phyloP scores from a whole-genome alignment of 2,329 filamentous ascomycete genomes.

The Penicillium hesseltinei region DNA sequence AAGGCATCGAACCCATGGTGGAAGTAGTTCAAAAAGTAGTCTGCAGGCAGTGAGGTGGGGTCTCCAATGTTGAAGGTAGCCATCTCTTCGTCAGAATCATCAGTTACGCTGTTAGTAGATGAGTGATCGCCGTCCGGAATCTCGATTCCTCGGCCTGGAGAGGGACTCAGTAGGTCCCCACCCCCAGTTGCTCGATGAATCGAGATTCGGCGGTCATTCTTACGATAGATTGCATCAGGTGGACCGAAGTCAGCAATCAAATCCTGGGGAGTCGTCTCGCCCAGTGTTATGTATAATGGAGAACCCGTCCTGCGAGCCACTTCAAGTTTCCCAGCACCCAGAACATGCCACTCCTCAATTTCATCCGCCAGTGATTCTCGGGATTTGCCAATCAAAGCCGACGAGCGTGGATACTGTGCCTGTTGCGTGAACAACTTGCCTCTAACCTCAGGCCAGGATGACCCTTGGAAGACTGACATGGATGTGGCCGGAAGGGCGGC shows the following conservation, averaged over 20 bases:
- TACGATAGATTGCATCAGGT: slow-evolving; percentile 89
- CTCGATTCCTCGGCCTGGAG: slow-evolving; percentile 38
- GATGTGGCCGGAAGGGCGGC: slow-evolving; percentile 73
- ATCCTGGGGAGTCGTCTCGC: slow-evolving; percentile 88
- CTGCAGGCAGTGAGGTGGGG: slow-evolving; percentile 44
- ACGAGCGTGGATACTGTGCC: slow-evolving; percentile 71
- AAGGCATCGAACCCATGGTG: slow-evolving; percentile 91
- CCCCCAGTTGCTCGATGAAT: slow-evolving; percentile 59
- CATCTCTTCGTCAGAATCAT: slow-evolving; percentile 63
- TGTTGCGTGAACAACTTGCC: slow-evolving; percentile 71
- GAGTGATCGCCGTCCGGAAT: slow-evolving; percentile 71
- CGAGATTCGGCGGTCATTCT: slow-evolving; percentile 82
- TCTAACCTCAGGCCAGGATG: slow-evolving; percentile 85
- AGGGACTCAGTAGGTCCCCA: slow-evolving; percentile 36
- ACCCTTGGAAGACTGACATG: slow-evolving; percentile 87
- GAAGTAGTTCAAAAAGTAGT: slow-evolving; percentile 96
- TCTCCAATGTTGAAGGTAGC: slow-evolving; percentile 61
- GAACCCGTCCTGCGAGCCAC: slow-evolving; percentile 68
- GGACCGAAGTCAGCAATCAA: slow-evolving; percentile 86
- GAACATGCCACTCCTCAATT: slow-evolving; percentile 73
- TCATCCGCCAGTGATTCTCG: slow-evolving; percentile 85
- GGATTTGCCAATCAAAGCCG: slow-evolving; percentile 65
- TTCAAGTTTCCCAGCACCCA: slow-evolving; percentile 76
- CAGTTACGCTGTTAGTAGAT: slow-evolving; percentile 67
- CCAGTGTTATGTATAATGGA: slow-evolving; percentile 70